Percentiles rank a stretch among this genome's conserved stretches.
Evolutionary conservation across 805 yeast genomes (phyloP).

Genomic region (Diddensiella caesifluorescens): DNA sequence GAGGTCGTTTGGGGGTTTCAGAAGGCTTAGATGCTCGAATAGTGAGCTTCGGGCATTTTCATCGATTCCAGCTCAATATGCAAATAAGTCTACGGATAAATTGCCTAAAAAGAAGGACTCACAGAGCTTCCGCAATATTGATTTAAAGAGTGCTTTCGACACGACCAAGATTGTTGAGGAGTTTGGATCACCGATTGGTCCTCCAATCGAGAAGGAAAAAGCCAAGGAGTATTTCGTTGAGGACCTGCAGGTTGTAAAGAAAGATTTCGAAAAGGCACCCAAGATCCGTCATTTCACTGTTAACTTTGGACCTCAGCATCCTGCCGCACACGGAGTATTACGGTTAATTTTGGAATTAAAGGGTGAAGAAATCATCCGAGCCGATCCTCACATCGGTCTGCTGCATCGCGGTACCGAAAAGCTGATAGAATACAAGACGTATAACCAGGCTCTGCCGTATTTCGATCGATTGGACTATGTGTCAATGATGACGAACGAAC

Average conservation of each 20-base stretch:
- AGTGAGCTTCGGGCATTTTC: too few relatives aligned
- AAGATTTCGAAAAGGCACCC: constrained; percentile 20
- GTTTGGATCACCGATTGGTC: constrained; percentile 27
- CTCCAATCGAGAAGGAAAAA: constrained; percentile 29
- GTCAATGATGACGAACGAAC: constrained; percentile 86
- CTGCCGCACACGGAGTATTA: constrained; percentile 91
- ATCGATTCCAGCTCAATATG: too few relatives aligned
- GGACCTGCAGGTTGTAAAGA: constrained; percentile 23
- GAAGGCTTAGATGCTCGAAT: too few relatives aligned
- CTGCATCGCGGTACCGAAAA: constrained; percentile 87
- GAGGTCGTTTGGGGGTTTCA: too few relatives aligned
- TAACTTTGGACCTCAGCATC: constrained; percentile 92
- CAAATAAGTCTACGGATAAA: too few relatives aligned
- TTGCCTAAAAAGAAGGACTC: too few relatives aligned
- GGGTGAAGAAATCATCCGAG: constrained; percentile 82
- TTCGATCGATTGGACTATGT: constrained; percentile 82
- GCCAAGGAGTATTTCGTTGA: constrained; percentile 30
- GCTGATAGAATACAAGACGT: constrained; percentile 79
- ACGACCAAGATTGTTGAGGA: not conserved
- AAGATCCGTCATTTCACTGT: constrained; percentile 83
- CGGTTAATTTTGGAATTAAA: constrained; percentile 78
- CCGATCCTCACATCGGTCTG: constrained; percentile 86
- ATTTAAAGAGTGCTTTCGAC: too few relatives aligned
- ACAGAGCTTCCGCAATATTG: too few relatives aligned
- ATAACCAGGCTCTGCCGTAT: constrained; percentile 83